Evolutionary conservation across 305 asterid species (phyloP).

Genomic region (Fraxinus sp.): DNA sequence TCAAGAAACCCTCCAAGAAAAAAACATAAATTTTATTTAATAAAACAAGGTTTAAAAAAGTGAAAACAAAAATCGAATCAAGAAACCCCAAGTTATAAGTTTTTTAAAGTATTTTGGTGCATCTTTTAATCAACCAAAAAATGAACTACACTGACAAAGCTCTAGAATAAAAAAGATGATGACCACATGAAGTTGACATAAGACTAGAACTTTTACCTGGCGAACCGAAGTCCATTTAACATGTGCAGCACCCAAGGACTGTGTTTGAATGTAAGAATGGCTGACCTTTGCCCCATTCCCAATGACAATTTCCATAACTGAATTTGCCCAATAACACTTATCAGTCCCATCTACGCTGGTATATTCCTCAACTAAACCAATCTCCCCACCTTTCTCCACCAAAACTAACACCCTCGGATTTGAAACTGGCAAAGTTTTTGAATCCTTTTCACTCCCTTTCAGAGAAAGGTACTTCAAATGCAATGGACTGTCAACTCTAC

Average conservation of each 20-base stretch:
- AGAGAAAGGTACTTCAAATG: slow-evolving; percentile 57
- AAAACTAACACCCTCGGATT: slow-evolving; percentile 83
- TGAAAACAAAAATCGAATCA: no score
- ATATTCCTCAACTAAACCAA: slow-evolving; percentile 80
- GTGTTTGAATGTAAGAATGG: slow-evolving; percentile 83
- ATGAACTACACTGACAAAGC: neutral
- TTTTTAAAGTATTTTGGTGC: neutral
- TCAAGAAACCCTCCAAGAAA: neutral
- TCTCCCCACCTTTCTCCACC: slow-evolving; percentile 89
- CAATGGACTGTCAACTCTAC: slow-evolving; percentile 74
- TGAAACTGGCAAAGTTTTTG: slow-evolving; percentile 67
- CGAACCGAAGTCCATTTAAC: slow-evolving; percentile 89
- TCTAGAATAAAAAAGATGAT: neutral
- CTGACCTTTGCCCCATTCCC: slow-evolving; percentile 76
- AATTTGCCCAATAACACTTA: slow-evolving; percentile 76
- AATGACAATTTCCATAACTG: slow-evolving; percentile 71
- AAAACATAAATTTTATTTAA: no score
- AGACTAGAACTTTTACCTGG: slow-evolving; percentile 48
- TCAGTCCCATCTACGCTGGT: slow-evolving; percentile 47
- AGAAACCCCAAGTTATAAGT: neutral
- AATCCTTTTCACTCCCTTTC: slow-evolving; percentile 55
- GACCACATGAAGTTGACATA: neutral
- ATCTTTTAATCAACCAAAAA: neutral
- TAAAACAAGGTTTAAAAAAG: no score
- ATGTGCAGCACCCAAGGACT: slow-evolving; percentile 80